A percentile compares a stretch with the other conserved stretches of the same genome.
phyloP scores from a whole-genome alignment of 1,284 basidiomycete species.

The Anthracocystis panici-leucophaei region DNA sequence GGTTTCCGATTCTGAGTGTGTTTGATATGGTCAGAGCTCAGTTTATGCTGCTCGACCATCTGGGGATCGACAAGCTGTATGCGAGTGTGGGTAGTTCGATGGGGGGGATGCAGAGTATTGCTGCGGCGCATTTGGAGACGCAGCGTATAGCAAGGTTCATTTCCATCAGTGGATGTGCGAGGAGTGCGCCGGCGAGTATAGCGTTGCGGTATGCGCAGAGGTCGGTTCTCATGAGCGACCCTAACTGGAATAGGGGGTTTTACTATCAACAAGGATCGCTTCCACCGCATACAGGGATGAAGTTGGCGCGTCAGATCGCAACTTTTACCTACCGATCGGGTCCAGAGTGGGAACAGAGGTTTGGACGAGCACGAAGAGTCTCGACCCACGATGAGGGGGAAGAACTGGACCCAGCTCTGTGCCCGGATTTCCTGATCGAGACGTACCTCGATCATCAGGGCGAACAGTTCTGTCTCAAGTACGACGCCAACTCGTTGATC shows the following conservation, averaged over 20 bases:
- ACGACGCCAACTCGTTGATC: constrained; percentile 98
- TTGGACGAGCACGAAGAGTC: constrained; percentile 80
- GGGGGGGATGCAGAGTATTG: constrained; percentile 98
- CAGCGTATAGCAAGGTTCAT: constrained; percentile 88
- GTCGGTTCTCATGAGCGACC: constrained; percentile 96
- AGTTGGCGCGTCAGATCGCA: constrained; percentile 96
- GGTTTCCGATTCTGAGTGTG: constrained; percentile 89
- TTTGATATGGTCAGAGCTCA: constrained; percentile 97
- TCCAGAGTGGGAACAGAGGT: constrained; percentile 97
- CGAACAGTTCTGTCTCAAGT: constrained; percentile 92
- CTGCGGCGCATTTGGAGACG: constrained; percentile 92
- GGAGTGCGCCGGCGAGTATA: constrained; percentile 89
- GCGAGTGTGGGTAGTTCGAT: constrained; percentile 93
- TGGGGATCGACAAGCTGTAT: constrained; percentile 86
- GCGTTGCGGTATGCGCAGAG: constrained; percentile 96
- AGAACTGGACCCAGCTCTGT: constrained; percentile 74
- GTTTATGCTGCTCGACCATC: constrained; percentile 84
- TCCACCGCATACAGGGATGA: constrained; percentile 98
- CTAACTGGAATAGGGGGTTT: constrained; percentile 98
- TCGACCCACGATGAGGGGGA: constrained; percentile 12
- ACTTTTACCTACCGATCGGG: constrained; percentile 99
- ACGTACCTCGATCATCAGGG: constrained; percentile 95
- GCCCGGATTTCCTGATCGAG: constrained; percentile 98
- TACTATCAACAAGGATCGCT: constrained; percentile 85
- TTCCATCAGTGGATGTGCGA: constrained; percentile 91